phyloP scores from a whole-genome alignment of 768 basidiomycete species.

The Macrolepiota albuminosa region DNA sequence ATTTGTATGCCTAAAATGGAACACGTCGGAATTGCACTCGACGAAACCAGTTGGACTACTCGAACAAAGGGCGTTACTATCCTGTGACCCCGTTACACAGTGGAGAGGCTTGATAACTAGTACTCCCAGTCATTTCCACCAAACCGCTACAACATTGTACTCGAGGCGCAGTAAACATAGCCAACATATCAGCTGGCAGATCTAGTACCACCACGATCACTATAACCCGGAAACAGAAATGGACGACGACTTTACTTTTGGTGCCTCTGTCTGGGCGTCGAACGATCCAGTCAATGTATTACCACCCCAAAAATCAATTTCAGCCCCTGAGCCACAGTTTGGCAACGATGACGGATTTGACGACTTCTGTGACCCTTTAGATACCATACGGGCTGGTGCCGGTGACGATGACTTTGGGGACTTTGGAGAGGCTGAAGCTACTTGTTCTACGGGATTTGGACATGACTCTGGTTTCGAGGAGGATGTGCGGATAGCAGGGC shows the following conservation, averaged over 20 bases:
- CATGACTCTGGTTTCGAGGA: conserved; percentile 32
- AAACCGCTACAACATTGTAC: not conserved
- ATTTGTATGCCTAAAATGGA: conserved; percentile 7
- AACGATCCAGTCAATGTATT: conserved; percentile 29
- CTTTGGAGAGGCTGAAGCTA: conserved; percentile 61
- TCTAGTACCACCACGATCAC: conserved; percentile 8
- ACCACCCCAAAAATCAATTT: conserved; percentile 23
- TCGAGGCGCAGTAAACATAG: not conserved
- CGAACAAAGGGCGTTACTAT: no score
- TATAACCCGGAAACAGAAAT: conserved; percentile 26
- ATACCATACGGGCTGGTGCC: conserved; percentile 36
- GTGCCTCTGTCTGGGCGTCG: conserved; percentile 69
- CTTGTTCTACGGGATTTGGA: conserved; percentile 28
- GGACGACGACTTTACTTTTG: conserved; percentile 73
- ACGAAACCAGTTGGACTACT: no score
- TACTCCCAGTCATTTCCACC: no score
- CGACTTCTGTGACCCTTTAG: conserved; percentile 53
- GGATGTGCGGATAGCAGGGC: conserved; percentile 34
- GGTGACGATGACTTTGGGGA: conserved; percentile 82
- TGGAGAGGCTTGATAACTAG: no score
- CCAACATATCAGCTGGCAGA: conserved; percentile 21
- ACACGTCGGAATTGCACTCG: no score
- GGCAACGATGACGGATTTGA: conserved; percentile 38
- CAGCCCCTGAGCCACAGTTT: conserved; percentile 23
- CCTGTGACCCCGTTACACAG: no score